Evolutionary conservation across 2,329 filamentous ascomycete species (phyloP), one percentile per base, ranked within the genome.

Genomic region (Phaeophleospora eucalypticola): DNA sequence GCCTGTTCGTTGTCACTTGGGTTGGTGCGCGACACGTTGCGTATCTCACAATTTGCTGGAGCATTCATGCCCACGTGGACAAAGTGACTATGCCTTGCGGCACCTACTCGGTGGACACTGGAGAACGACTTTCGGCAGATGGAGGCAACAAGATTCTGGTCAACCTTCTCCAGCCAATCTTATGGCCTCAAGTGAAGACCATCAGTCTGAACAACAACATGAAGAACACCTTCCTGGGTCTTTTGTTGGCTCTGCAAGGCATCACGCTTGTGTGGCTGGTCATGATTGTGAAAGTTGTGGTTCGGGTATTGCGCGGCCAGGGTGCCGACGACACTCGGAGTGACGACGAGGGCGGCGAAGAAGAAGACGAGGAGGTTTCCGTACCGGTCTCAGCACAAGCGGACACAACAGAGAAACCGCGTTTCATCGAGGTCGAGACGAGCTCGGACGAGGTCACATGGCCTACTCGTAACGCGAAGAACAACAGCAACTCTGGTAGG

Each of bases 211-310:
- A 87, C 58, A 68, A 81, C 17, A 77, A 75, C 9, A 81, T 96
- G 60, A 83, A 84, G 60, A 86, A 81, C 77, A 75, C 77, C 10
- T 97, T 97, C 71, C 73, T 97, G 14, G 75, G 77, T 8, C 77
- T 88, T 33, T 80, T 98, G 2, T 73, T 94, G 10, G 78, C 84
- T 32, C 76, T 98, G 17, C 89, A 97, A 68, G 73, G 77, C 17
- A 78, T 98, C 43, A 89, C 87, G 24, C 72, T 95, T 29, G 77
- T 87, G 52, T 97, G 93, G 93, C 95, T 97, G 63, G 77, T 75
- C 52, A 86, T 95, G 82, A 95, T 97, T 57, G 69, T 90, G 33
- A 81, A 83, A 47, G 87, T 98, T 2, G 89, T 89, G 17, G 77
- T 86, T 52, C 83, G 84, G 51, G 89, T 97, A 4, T 65, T 97